Evolutionary conservation across 225 moss, liverwort and hornwort species (phyloP), one percentile per base, ranked within the genome.

Genomic region (Rhytidiadelphus loreus): DNA sequence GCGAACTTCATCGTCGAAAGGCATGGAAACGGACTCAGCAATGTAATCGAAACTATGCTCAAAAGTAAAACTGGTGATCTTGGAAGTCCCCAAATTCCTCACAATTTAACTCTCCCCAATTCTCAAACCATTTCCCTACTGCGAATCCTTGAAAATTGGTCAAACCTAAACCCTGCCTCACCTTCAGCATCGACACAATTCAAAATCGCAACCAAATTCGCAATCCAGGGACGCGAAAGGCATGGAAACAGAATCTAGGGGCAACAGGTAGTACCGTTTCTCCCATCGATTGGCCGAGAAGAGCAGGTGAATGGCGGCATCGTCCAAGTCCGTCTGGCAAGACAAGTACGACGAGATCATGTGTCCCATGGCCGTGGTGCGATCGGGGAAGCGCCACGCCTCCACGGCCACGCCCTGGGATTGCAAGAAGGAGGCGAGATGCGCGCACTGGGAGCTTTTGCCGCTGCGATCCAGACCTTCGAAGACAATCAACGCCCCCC

Each of bases 221-320:
- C 43, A 80, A 53, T 37, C 39, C 46, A n/a, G 43, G 44, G 35
- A 70, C 41, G 8, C 48, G 48, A 55, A 56, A 64, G 37, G 64
- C 37, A 28, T 12, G 33, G 55, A 44, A 32, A 72, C 7, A 9
- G 15, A 79, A 3, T 32, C 7, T 13, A 53, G 16, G 2, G 68
- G 35, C 13, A 33, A 1, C 4, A 11, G 13, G 20, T 48, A 37
- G 37, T 88, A 97, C 98, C 93, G 92, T 85, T 96, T 99, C 93
- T 96, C 98, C 97, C 97, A 99, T 46, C 98, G 98, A 86, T 99
- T 99, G 44, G 98, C 98, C 56, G 98, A 96, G 91, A 99, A 99
- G 82, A 99, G 95, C 43, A 97, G 91, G 77, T 99, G 98, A 64
- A 99, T 89, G 41, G 96, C 93, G 33, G 95, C 89, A 85, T 97